These are phyloP conservation scores for Mytilinidion resinicola DNA, from an alignment of 495 filamentous ascomycete species.

Conservation along the genomic window DNA sequence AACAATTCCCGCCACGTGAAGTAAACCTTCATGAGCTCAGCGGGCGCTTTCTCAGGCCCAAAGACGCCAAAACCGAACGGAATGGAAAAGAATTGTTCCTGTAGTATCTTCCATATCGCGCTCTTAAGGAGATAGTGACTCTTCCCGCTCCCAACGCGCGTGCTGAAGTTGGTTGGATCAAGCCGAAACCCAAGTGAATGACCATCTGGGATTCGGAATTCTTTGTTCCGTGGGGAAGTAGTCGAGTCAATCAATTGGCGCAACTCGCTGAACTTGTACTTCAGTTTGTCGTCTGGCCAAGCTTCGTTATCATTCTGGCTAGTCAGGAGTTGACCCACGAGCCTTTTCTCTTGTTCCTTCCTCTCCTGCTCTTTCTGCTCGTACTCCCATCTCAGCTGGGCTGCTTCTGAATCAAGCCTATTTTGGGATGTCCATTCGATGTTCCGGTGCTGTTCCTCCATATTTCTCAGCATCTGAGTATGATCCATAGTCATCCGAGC, in stretches of 20 bases:
- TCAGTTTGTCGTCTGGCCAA: slow-evolving; percentile 33
- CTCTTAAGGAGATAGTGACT: slow-evolving; percentile 25
- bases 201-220: slow-evolving; percentile 1
- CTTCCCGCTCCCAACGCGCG: slow-evolving; percentile 10
- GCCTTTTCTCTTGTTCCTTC: slow-evolving; percentile 3
- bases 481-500: too few relatives aligned
- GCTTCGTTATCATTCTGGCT: slow-evolving; percentile 32
- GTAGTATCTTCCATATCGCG: slow-evolving; percentile 26
- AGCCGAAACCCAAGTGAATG: not conserved
- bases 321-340: slow-evolving; percentile 30
- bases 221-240: slow-evolving; percentile 18
- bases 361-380: not conserved
- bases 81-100: slow-evolving; percentile 32
- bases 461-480: not conserved
- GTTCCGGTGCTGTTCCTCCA: not conserved
- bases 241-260: slow-evolving; percentile 23
- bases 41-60: slow-evolving; percentile 9
- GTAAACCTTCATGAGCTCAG: slow-evolving; percentile 13
- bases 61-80: slow-evolving; percentile 35
- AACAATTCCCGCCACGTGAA: slow-evolving; percentile 9
- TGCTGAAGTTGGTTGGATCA: slow-evolving; percentile 8
- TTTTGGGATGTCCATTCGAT: too few relatives aligned
- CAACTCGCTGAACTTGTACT: slow-evolving; percentile 27
- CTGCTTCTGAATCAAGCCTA: not conserved
- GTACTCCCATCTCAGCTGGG: not conserved